Evolutionary conservation across 2,329 filamentous ascomycete genomes (phyloP).

Genomic region (Emericellopsis atlantica): DNA sequence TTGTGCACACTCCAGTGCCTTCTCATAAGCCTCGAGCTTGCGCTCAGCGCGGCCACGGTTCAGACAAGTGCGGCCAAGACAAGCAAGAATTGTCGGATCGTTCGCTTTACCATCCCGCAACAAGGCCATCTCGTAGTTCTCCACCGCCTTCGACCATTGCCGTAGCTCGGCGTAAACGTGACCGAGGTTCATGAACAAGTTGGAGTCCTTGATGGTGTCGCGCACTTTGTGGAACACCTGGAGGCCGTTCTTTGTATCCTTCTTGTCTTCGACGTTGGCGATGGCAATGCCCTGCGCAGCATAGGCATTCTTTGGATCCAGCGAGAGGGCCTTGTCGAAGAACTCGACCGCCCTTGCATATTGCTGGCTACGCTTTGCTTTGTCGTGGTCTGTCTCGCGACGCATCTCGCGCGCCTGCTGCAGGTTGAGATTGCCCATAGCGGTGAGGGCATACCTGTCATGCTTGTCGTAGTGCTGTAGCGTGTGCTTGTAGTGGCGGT

Average conservation of each 20-base stretch:
- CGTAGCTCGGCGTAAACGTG: conserved; percentile 85
- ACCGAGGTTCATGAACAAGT: conserved; percentile 84
- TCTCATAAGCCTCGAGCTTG: conserved; percentile 43
- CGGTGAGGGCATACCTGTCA: conserved; percentile 89
- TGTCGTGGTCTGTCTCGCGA: conserved; percentile 77
- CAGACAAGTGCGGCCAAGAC: conserved; percentile 79
- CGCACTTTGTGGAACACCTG: conserved; percentile 82
- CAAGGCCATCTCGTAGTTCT: conserved; percentile 83
- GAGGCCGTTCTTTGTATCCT: conserved; percentile 70
- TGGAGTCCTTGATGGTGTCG: conserved; percentile 79
- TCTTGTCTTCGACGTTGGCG: conserved; percentile 86
- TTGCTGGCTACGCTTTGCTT: conserved; percentile 74
- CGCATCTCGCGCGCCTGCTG: conserved; percentile 88
- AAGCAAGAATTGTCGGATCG: conserved; percentile 70
- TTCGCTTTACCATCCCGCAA: conserved; percentile 61
- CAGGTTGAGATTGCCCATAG: conserved; percentile 91
- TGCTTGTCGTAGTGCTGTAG: conserved; percentile 93
- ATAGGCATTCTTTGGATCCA: conserved; percentile 93
- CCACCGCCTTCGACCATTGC: conserved; percentile 84
- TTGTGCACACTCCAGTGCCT: conserved; percentile 47
- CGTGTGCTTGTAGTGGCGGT: conserved; percentile 93
- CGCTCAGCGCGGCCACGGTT: conserved; percentile 58
- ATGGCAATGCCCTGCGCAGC: conserved; percentile 94
- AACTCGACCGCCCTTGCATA: conserved; percentile 95
- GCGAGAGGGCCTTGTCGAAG: conserved; percentile 89